Conservation (phyloP, 345 rosid genomes). For the Pseudoturritis turrita region DNA sequence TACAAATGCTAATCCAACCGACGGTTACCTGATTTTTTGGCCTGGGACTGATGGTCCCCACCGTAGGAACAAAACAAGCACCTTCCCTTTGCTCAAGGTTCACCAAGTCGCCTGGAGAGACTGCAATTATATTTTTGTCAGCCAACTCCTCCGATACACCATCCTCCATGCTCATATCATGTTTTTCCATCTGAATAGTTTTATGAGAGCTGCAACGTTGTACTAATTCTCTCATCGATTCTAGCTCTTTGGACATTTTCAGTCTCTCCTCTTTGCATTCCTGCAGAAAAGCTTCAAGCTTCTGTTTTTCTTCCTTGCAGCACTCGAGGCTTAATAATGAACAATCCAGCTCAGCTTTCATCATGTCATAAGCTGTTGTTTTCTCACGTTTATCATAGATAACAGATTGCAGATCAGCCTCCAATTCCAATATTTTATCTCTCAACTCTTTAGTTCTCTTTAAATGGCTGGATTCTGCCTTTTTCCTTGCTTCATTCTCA, state of each 20-base stretch:
- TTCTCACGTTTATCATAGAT: conserved; percentile 74
- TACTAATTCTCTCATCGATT: conserved; percentile 41
- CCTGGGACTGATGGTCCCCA: conserved; percentile 16
- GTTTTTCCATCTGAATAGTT: conserved; percentile 30
- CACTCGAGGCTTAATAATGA: conserved; percentile 89
- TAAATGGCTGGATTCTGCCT: conserved; percentile 67
- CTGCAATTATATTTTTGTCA: conserved; percentile 14
- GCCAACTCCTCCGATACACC: conserved; percentile 18
- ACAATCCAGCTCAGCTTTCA: conserved; percentile 96
- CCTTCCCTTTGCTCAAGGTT: conserved; percentile 30
- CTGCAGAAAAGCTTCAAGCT: conserved; percentile 59
- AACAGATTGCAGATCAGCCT: conserved; percentile 59
- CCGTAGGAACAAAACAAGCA: conserved; percentile 22
- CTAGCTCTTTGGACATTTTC: conserved; percentile 54
- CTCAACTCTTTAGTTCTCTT: conserved; percentile 82
- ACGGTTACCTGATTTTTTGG: conserved; percentile 19
- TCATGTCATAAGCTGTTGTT: conserved; percentile 58
- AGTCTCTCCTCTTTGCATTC: conserved; percentile 59
- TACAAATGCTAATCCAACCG: background rate
- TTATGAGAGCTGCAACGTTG: conserved; percentile 33
- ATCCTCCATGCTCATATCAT: conserved; percentile 25
- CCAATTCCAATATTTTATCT: conserved; percentile 65
- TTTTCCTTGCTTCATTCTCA: conserved; percentile 72
- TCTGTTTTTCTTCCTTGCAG: conserved; percentile 93
- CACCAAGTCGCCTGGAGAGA: conserved; percentile 7